Evolutionary conservation across 2,329 filamentous ascomycete genomes (phyloP), one percentile per base, ranked within the genome.

Genomic region (Botrytis elliptica): DNA sequence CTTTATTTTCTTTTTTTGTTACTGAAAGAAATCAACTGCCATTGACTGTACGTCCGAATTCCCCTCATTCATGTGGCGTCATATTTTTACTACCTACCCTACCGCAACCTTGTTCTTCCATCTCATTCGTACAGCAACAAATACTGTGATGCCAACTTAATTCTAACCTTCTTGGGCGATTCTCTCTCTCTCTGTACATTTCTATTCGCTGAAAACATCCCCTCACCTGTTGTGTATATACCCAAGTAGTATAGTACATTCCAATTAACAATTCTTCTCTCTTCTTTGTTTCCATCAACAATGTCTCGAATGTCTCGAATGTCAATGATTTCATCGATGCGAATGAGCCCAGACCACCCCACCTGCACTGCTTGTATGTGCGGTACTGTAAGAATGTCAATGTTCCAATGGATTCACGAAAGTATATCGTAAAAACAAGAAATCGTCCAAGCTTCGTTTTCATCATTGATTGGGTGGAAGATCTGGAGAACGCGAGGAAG

Each of bases 271-370:
- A 63, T 40, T 22, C n/a, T 36, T 16, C 29, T 36, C n/a, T 36
- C 16, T 60, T 36, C 57, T 36, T 36, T 60, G 52, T 57, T 18
- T 18, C 52, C n/a, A 57, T 57, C 52, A 29, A 29, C 29, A 4
- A 60, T 36, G 38, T 49, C 33, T 38, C 33, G 33, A 4, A 33
- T 33, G 33, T 33, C 36, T 4, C 14, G 12, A 42, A 42, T 42
- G 38, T 49, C 33, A 33, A 49, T 66, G 64, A 66, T 29, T 25
- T 66, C 64, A 66, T 66, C 42, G 20, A 49, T 29, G n/a, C n/a
- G 29, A 62, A 46, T 22, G 42, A 25, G 36, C 63, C 42, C 20
- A 42, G n/a, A 49, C n/a, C 63, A 44, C 42, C 36, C 36, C 49
- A 52, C 49, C 49, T 52, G 49, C 49, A 52, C 49, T 52, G 49